phyloP scores from a whole-genome alignment of 2,329 filamentous ascomycete genomes.

The Trichoderma sp. region DNA sequence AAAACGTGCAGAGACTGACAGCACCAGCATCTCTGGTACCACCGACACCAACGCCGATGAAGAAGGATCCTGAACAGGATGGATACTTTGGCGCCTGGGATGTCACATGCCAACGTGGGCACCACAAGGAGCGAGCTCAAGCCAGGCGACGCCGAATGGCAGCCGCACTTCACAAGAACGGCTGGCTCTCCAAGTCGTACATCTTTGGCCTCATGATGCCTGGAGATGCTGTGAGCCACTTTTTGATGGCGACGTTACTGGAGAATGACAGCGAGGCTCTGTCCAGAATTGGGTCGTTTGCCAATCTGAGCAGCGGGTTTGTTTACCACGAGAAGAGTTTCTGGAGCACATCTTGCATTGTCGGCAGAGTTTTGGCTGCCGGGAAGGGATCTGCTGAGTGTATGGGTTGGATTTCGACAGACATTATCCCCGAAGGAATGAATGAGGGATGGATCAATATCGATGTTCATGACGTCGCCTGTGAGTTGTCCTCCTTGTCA shows the following conservation, averaged over 20 bases:
- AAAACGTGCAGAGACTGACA: slow-evolving; percentile 45
- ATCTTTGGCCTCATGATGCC: slow-evolving; percentile 63
- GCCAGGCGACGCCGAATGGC: slow-evolving; percentile 53
- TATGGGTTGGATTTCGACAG: slow-evolving; percentile 66
- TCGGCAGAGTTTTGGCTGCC: slow-evolving; percentile 63
- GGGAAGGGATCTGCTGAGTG: slow-evolving; percentile 61
- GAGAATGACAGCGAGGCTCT: slow-evolving; percentile 63
- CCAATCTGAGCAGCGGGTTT: slow-evolving; percentile 63
- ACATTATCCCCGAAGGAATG: slow-evolving; percentile 51
- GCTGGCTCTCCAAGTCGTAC: slow-evolving; percentile 68
- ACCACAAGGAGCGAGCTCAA: slow-evolving; percentile 32
- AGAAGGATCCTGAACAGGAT: slow-evolving; percentile 28
- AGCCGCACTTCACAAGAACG: slow-evolving; percentile 55
- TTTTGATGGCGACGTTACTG: slow-evolving; percentile 63
- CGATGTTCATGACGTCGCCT: slow-evolving; percentile 51
- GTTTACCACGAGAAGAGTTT: slow-evolving; percentile 63
- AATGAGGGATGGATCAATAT: slow-evolving; percentile 59
- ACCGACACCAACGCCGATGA: slow-evolving; percentile 36
- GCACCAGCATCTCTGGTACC: slow-evolving; percentile 31
- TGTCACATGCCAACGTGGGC: slow-evolving; percentile 31
- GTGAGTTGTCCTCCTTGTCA: slow-evolving; percentile 36
- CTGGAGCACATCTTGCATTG: slow-evolving; percentile 65
- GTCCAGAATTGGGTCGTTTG: slow-evolving; percentile 55
- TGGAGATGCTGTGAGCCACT: slow-evolving; percentile 60
- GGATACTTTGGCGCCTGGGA: slow-evolving; percentile 49